phyloP scores from a whole-genome alignment of 371 early-diverging fungal species.

The Rhizomucor pusillus region DNA sequence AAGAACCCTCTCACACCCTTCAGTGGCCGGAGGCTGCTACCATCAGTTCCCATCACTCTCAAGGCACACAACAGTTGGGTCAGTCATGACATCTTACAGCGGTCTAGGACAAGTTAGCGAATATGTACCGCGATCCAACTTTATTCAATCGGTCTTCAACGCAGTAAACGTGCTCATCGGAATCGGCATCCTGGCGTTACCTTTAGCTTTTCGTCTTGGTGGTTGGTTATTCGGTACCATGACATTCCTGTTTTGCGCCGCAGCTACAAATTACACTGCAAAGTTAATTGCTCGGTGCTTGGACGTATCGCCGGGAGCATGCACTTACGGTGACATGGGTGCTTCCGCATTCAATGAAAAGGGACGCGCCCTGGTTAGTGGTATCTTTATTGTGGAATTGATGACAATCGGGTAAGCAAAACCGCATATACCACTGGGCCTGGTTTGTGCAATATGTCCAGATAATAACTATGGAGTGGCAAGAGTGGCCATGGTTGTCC shows the following conservation, averaged over 20 bases:
- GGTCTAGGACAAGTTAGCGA: constrained; percentile 4
- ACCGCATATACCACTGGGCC: not conserved
- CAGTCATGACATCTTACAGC: not conserved
- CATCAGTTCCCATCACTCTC: constrained; percentile 17
- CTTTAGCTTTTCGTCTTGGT: constrained; percentile 28
- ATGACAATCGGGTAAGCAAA: constrained; percentile 44
- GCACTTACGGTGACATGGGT: constrained; percentile 64
- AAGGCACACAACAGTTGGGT: constrained; percentile 8
- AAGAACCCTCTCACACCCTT: constrained; percentile 14
- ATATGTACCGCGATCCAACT: constrained; percentile 11
- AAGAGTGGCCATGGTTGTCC: constrained; percentile 31
- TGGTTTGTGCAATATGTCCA: not conserved
- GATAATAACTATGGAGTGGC: not conserved
- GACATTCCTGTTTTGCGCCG: constrained; percentile 50
- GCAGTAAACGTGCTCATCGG: constrained; percentile 61
- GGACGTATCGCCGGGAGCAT: constrained; percentile 18
- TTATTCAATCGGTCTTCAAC: constrained; percentile 49
- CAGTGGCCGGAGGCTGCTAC: constrained; percentile 10
- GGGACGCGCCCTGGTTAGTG: constrained; percentile 40
- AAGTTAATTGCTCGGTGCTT: constrained; percentile 44
- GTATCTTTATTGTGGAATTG: constrained; percentile 60
- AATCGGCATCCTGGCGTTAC: constrained; percentile 49
- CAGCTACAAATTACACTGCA: constrained; percentile 56
- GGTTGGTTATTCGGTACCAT: constrained; percentile 56
- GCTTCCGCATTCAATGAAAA: constrained; percentile 61